These are phyloP conservation scores for Saccharomycopsis sp. DNA, from an alignment of 805 yeast genomes.

Conservation along the genomic window DNA sequence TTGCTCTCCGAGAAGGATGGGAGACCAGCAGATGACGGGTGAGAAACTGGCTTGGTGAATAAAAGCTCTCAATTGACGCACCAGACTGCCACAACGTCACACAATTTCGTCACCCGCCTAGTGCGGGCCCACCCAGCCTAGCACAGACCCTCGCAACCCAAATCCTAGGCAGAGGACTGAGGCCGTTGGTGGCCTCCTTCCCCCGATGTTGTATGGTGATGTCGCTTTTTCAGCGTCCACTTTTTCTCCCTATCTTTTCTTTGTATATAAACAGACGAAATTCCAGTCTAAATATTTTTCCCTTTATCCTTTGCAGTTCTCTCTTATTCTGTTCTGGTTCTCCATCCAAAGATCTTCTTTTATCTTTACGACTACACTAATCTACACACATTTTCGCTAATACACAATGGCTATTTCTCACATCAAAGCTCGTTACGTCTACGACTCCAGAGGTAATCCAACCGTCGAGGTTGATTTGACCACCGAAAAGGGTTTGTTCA, in stretches of 20 bases:
- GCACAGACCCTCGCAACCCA: too few relatives aligned
- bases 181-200: too few relatives aligned
- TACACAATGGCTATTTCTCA: conserved; percentile 73
- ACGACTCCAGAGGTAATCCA: conserved; percentile 99
- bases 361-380: neutral
- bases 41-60: neutral
- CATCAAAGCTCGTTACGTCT: conserved; percentile 91
- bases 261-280: neutral
- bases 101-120: neutral
- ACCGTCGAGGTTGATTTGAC: conserved; percentile 96
- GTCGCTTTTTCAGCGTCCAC: neutral
- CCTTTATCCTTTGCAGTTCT: neutral
- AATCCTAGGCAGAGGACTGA: too few relatives aligned
- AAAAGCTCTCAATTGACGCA: neutral
- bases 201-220: neutral
- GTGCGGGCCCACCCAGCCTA: too few relatives aligned
- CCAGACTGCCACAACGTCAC: neutral
- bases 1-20: neutral
- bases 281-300: neutral
- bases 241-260: neutral
- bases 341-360: neutral
- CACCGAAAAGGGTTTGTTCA: conserved; percentile 90
- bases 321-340: neutral
- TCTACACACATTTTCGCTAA: neutral
- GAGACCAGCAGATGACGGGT: neutral